Base-by-base conservation (phyloP, 305 asterid genomes). In the Petunia hybrid region DNA sequence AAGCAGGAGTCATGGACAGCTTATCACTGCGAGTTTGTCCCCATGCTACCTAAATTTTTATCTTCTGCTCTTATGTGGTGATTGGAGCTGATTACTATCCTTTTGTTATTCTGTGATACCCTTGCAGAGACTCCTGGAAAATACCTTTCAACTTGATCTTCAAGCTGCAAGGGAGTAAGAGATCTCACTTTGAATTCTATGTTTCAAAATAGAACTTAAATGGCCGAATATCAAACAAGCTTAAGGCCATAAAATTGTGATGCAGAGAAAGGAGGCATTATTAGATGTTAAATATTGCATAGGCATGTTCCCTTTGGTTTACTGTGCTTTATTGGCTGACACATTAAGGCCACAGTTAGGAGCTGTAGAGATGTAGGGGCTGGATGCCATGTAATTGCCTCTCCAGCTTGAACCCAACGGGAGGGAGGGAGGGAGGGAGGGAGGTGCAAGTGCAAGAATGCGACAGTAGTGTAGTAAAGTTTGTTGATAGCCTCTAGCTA, bases 111-210 rank as follows among this genome's bases (percentile, higher is more conserved):
- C 53, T 73, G 57, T 78, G 46, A 68, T 57, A 80, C 75, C 83
- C 75, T 75, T 82, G 82, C 95, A 95, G 99, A 93, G 98, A 91
- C 99, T 93, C 60, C 79, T 95, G 56, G 99, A 95, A 87, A 95
- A 89, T 80, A 93, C 98, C 40, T 95, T 95, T 87, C 90, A 85
- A 88, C 96, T 90, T 51, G 98, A 95, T 87, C 88, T 94, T 84
- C 91, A 88, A 83, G 98, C 99, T 43, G 84, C 90, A 86, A 90
- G 97, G 90, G 98, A 95, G 99, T 95, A 87, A 89, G 95, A 82
- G 84, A 53, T 39, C 81, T 80, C 82, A 6, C 81, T 64, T 65
- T 77, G 38, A 39, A 55, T 81, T 6, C 41, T 77, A 57, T 70
- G 63, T 78, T 60, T 66, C 40, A 6, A 59, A 62, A 61, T 12